Conservation (phyloP, 768 basidiomycete genomes). For the Polyporus arcularius region DNA sequence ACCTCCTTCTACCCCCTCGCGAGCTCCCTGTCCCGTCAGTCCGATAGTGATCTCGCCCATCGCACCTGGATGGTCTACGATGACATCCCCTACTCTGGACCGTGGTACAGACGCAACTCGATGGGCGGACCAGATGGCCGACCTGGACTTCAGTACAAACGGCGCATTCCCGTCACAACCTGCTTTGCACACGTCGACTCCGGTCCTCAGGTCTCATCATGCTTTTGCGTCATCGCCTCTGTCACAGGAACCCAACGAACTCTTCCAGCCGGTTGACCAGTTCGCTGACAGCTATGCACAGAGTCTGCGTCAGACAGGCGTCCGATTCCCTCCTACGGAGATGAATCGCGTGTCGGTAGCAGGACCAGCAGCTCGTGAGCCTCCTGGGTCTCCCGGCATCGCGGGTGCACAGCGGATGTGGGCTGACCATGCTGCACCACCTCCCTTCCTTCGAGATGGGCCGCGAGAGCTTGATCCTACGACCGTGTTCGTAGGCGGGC, state of each 20-base stretch:
- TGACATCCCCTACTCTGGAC: not conserved
- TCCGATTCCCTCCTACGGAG: too few relatives aligned
- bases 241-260: too few relatives aligned
- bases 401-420: too few relatives aligned
- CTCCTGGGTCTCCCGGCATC: too few relatives aligned
- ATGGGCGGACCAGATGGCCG: slow-evolving; percentile 16
- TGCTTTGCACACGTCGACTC: not conserved
- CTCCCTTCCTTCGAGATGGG: not conserved
- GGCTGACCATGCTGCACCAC: not conserved
- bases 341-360: too few relatives aligned
- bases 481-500: slow-evolving; percentile 76
- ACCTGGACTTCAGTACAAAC: not conserved
- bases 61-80: not conserved
- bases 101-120: not conserved
- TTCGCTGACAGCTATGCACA: too few relatives aligned
- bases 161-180: not conserved
- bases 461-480: slow-evolving; percentile 56
- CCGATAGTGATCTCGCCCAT: not conserved
- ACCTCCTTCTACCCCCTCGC: not conserved
- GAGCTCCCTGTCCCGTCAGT: not conserved
- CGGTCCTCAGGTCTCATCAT: too few relatives aligned
- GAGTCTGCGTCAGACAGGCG: too few relatives aligned
- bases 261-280: too few relatives aligned
- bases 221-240: too few relatives aligned
- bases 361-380: too few relatives aligned